Conservation (phyloP, 306 rosid genomes). For the Cyamopsis tetragonoloba region DNA sequence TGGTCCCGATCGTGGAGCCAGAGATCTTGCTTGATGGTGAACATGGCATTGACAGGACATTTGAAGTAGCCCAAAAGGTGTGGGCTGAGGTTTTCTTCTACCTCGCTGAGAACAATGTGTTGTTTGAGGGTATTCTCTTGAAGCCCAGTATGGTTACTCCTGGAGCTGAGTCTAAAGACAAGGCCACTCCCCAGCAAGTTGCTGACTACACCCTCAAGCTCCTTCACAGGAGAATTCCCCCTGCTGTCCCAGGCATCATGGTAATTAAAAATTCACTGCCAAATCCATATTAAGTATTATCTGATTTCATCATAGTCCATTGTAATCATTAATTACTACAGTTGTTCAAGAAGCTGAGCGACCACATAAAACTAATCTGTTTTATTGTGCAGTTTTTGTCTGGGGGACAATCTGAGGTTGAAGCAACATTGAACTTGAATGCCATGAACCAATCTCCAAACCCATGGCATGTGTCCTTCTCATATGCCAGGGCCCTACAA, state of each 20-base stretch:
- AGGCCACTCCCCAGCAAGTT: slow-evolving; percentile 68
- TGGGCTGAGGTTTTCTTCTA: slow-evolving; percentile 97
- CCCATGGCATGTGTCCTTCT: slow-evolving; percentile 99
- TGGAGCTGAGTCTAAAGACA: slow-evolving; percentile 79
- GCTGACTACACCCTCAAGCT: slow-evolving; percentile 86
- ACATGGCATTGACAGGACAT: slow-evolving; percentile 75
- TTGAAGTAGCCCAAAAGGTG: slow-evolving; percentile 76
- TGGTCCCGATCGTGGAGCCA: slow-evolving; percentile 92
- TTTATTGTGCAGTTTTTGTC: slow-evolving; percentile 70
- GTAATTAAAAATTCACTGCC: slow-evolving; percentile 38
- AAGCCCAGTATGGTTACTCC: slow-evolving; percentile 99
- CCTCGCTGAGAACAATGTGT: slow-evolving; percentile 86
- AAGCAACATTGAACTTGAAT: slow-evolving; percentile 90
- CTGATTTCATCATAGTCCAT: too few species aligned
- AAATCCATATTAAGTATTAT: too few species aligned
- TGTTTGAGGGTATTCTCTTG: slow-evolving; percentile 89
- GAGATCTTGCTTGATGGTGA: slow-evolving; percentile 98
- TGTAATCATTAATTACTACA: too few species aligned
- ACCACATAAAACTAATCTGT: not conserved
- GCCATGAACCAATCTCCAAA: slow-evolving; percentile 73
- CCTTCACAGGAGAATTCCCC: slow-evolving; percentile 81
- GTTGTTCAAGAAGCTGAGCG: not conserved
- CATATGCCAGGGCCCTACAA: slow-evolving; percentile 96
- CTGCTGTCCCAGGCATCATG: slow-evolving; percentile 98
- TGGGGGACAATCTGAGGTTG: slow-evolving; percentile 98